phyloP scores from a whole-genome alignment of 2,329 filamentous ascomycete genomes.

The Tolypocladium nubicola region DNA sequence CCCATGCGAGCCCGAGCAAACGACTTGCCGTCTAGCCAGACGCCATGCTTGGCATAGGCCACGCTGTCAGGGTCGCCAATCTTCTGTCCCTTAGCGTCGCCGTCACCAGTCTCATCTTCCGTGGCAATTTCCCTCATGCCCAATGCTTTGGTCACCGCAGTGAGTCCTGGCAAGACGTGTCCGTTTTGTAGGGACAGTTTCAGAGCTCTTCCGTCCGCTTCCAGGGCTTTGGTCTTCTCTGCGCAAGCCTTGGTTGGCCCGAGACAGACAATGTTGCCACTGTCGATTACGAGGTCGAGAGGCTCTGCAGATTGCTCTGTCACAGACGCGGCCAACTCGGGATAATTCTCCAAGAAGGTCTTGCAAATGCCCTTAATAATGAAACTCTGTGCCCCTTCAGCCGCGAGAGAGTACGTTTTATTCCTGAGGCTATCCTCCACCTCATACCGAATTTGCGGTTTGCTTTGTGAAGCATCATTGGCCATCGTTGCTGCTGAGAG shows the following conservation, averaged over 20 bases:
- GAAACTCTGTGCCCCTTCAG: background rate
- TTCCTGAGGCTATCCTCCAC: background rate
- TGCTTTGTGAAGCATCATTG: background rate
- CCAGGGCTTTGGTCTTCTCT: background rate
- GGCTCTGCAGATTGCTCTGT: background rate
- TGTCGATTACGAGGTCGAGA: background rate
- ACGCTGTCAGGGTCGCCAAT: constrained; percentile 18
- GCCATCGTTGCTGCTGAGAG: background rate
- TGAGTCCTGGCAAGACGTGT: background rate
- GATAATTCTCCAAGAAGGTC: background rate
- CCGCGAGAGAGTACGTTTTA: background rate
- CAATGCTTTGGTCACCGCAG: background rate
- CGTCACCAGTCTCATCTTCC: background rate
- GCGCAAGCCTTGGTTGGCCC: background rate
- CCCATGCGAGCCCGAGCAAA: constrained; percentile 30
- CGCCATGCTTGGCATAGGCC: constrained; percentile 27
- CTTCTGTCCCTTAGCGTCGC: background rate
- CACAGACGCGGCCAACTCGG: background rate
- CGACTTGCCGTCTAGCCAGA: constrained; percentile 27
- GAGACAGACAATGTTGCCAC: background rate
- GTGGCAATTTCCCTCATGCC: background rate
- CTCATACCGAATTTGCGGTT: background rate
- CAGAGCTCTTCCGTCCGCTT: background rate
- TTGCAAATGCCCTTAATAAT: background rate
- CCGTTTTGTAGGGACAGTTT: background rate